Evolutionary conservation across 305 asterid genomes (phyloP), one percentile per base, ranked within the genome.

Genomic region (Rubia peregrina): DNA sequence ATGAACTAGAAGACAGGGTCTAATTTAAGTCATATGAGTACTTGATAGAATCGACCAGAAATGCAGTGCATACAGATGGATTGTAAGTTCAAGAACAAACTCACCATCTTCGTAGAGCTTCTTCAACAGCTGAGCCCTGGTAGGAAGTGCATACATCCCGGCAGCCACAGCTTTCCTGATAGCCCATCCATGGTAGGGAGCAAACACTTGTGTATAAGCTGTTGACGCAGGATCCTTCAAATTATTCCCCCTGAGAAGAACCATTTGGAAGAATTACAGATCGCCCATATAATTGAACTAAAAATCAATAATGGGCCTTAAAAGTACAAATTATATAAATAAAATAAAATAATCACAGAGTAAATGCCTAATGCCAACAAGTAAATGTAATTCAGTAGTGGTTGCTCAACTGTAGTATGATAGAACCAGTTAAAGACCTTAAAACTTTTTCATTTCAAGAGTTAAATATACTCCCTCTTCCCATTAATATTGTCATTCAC

Each of bases 101-200:
- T 85, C 73, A 89, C 98, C 97, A 76, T 93, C 96, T 85, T 91
- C 98, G 56, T 91, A 85, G 74, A 93, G 92, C 75, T 91, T 93
- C 79, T 68, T 81, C 84, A 93, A 60, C 46, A 93, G 85, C 74
- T 93, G 97, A 65, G 85, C 81, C 71, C 85, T 91, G 7, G 96
- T 85, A 24, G 98, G 98, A 73, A 93, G 96, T 70, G 91, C 92
- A 82, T 91, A 93, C 98, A 93, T 91, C 57, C 98, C 98, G 2
- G 96, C 96, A 66, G 78, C 82, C 44, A 89, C 97, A 69, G 98
- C 96, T 81, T 86, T 91, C 83, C 97, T 80, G 55, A 93, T 89
- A 68, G 87, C 92, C 98, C 98, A 91, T 73, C 89, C 90, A 80
- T 93, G 98, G 81, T 88, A 76, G 16, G 98, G 98, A 74, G 98